A percentile compares a stretch with the other conserved stretches of the same genome.
These are phyloP conservation scores for Aristolochia californica DNA, from an alignment of 164 flowering plant genomes.

Conservation along the genomic window DNA sequence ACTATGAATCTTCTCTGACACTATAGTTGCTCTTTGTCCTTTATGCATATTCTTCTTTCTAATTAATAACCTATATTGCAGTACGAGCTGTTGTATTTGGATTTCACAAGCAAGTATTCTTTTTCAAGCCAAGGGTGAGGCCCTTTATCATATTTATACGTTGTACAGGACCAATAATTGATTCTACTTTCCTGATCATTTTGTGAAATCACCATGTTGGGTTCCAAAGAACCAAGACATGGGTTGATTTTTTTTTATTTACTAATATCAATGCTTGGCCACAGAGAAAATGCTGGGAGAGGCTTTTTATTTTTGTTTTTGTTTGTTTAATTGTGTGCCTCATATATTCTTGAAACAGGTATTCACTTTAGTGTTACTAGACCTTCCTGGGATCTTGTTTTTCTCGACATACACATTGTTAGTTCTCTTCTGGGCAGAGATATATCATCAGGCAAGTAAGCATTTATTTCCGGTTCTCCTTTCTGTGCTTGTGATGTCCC, in stretches of 20 bases:
- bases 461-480: background rate
- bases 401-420: slow-evolving; percentile 94
- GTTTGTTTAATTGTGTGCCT: background rate
- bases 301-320: no score
- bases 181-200: no score
- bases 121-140: slow-evolving; percentile 63
- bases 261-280: no score
- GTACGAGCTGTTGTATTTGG: slow-evolving; percentile 93
- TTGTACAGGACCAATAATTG: no score
- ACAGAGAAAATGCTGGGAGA: no score
- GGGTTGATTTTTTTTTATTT: no score
- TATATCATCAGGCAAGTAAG: slow-evolving; percentile 87
- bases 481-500: background rate
- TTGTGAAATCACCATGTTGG: no score
- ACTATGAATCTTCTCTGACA: slow-evolving; percentile 5
- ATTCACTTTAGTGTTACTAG: slow-evolving; percentile 44
- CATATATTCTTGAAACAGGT: slow-evolving; percentile 31
- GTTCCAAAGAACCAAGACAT: no score
- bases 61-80: slow-evolving; percentile 20
- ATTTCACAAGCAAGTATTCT: slow-evolving; percentile 68
- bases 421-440: slow-evolving; percentile 98
- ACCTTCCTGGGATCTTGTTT: slow-evolving; percentile 82
- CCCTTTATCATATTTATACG: background rate
- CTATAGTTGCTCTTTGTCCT: background rate
- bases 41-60: background rate